Evolutionary conservation across 768 basidiomycete genomes (phyloP), one percentile per base, ranked within the genome.

Genomic region (Lentinula detonsa): DNA sequence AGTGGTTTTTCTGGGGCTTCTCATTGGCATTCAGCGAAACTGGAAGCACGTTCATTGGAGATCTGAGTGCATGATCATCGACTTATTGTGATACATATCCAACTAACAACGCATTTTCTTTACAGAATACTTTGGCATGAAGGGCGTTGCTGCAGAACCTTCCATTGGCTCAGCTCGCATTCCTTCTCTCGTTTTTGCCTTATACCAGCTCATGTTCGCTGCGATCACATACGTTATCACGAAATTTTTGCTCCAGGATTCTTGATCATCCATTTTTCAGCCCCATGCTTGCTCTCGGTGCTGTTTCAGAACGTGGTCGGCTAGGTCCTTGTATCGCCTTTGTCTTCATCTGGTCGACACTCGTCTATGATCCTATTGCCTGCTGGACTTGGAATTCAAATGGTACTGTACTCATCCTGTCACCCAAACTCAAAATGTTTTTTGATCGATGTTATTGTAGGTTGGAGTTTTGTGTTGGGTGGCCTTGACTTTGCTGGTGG

Each of bases 1-100:
- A 94, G 88, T 95, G 93, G 93, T 95, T 93, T 79, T 95, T 96
- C 81, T 97, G 95, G 95, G 95, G 95, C 2, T 98, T 82, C 76
- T 95, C 93, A 1, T 78, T 98, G 23, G 84, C 95, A 0, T 98
- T 98, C 76, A 90, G 88, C 62, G 90, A 93, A 13, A 84, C 81
- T 0, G 92, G 80, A 4, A 78, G 74, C 63, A 64, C 66, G n/a
- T 98, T 81, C 72, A 96, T 99, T 63, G 96, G 96, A 9, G 77
- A 96, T 66, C 81, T 99, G 37, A 79, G 90, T 88, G 63, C 55
- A 87, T 76, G n/a, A 48, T 46, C 23, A 43, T n/a, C 39, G 37
- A 8, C 13, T 48, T 10, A 46, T 18, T 13, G 11, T 13, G 21
- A n/a, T 15, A 48, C 23, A 23, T 43, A 15, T 43, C 5, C 13